A percentile compares a stretch with the other conserved stretches of the same genome.
phyloP scores from a whole-genome alignment of 257 asterid species.

The Solanum chilense region DNA sequence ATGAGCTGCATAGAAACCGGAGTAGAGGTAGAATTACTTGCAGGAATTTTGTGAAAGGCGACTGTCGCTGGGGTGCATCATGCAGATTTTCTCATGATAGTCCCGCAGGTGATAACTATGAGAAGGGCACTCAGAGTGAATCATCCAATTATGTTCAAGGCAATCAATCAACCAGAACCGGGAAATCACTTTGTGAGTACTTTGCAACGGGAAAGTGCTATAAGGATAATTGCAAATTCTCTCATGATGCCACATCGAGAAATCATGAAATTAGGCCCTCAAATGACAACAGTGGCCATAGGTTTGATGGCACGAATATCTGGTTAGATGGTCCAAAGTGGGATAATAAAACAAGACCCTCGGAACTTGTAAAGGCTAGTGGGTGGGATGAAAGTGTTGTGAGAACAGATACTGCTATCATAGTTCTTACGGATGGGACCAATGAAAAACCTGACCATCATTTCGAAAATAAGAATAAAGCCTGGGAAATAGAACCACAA shows the following conservation, averaged over 20 bases:
- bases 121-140: slow-evolving; percentile 22
- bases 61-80: slow-evolving; percentile 63
- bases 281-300: slow-evolving; percentile 15
- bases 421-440: slow-evolving; percentile 12
- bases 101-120: slow-evolving; percentile 31
- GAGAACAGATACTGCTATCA: slow-evolving; percentile 7
- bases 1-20: slow-evolving; percentile 31
- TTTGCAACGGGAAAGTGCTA: slow-evolving; percentile 64
- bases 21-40: slow-evolving; percentile 46
- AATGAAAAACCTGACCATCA: slow-evolving; percentile 15
- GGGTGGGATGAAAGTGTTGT: slow-evolving; percentile 27
- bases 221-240: slow-evolving; percentile 51
- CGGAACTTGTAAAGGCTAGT: slow-evolving; percentile 14
- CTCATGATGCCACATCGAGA: slow-evolving; percentile 38
- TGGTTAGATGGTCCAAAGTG: slow-evolving; percentile 31
- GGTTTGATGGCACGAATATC: slow-evolving; percentile 20
- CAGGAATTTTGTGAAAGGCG: slow-evolving; percentile 52
- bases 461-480: slow-evolving; percentile 18
- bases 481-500: slow-evolving; percentile 17
- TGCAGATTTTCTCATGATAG: slow-evolving; percentile 70
- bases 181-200: slow-evolving; percentile 47
- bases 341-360: slow-evolving; percentile 22
- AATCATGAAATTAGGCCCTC: slow-evolving; percentile 23
- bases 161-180: slow-evolving; percentile 16
- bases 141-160: slow-evolving; percentile 28